phyloP scores from a whole-genome alignment of 768 basidiomycete genomes.

The Xerocomus spinulosus region DNA sequence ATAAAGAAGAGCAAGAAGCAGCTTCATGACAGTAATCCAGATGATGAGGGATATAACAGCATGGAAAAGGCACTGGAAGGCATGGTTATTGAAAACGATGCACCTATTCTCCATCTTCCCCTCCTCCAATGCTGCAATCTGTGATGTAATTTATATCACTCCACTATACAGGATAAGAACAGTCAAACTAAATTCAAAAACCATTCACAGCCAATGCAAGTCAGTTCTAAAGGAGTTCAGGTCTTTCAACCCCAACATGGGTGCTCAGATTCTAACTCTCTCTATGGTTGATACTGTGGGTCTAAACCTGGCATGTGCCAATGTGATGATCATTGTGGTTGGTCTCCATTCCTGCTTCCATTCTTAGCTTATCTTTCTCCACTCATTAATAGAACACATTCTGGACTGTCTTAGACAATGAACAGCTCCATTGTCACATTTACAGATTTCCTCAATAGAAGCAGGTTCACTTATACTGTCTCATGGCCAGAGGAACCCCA shows the following conservation, averaged over 20 bases:
- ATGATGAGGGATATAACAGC: slow-evolving; percentile 31
- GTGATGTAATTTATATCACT: background rate
- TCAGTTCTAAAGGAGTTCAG: background rate
- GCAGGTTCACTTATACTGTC: slow-evolving; percentile 14
- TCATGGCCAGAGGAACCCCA: slow-evolving; percentile 9
- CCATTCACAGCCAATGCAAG: background rate
- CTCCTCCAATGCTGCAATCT: background rate
- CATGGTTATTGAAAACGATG: too few relatives aligned
- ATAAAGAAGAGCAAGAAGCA: slow-evolving; percentile 9
- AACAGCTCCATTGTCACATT: slow-evolving; percentile 15
- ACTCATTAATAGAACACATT: slow-evolving; percentile 10
- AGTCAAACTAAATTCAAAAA: slow-evolving; percentile 1
- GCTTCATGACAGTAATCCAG: slow-evolving; percentile 24
- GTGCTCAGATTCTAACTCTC: slow-evolving; percentile 8
- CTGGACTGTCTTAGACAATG: slow-evolving; percentile 19
- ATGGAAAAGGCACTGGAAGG: slow-evolving; percentile 23
- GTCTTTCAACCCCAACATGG: background rate
- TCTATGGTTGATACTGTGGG: slow-evolving; percentile 12
- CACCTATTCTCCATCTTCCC: background rate
- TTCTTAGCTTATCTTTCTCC: background rate
- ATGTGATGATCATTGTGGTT: slow-evolving; percentile 11
- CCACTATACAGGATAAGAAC: background rate
- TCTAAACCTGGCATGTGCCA: slow-evolving; percentile 11
- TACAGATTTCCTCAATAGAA: slow-evolving; percentile 12
- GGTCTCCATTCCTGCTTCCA: background rate